These are phyloP conservation scores for Ascochyta viciae-villosae DNA, from an alignment of 2,329 filamentous ascomycete genomes.

Conservation along the genomic window DNA sequence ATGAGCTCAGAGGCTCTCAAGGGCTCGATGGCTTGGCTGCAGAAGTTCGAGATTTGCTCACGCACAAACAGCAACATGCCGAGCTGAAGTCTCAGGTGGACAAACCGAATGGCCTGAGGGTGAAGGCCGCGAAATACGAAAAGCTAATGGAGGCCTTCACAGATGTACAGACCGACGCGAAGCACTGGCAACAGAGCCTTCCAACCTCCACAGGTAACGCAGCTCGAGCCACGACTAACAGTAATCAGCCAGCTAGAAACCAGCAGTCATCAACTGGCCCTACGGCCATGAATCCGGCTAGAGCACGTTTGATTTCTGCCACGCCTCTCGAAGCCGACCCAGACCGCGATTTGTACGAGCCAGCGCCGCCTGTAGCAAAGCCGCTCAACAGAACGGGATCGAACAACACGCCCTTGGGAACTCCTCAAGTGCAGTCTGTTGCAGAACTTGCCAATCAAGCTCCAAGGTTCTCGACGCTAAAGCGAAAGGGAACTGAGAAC, in stretches of 20 bases:
- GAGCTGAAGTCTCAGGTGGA: constrained; percentile 4
- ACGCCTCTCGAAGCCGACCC: constrained; percentile 18
- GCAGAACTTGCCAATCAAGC: too few relatives aligned
- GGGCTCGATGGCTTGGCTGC: constrained; percentile 16
- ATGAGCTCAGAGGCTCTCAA: constrained; percentile 16
- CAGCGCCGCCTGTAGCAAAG: constrained; percentile 5
- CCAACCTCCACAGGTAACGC: neutral
- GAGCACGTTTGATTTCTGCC: constrained; percentile 20
- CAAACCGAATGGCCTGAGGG: neutral
- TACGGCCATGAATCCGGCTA: constrained; percentile 20
- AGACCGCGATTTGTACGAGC: constrained; percentile 25
- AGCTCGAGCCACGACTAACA: neutral
- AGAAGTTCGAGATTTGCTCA: constrained; percentile 12
- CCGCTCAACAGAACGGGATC: constrained; percentile 22
- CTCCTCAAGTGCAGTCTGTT: neutral
- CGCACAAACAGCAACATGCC: constrained; percentile 8
- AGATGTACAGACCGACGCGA: neutral
- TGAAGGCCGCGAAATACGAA: constrained; percentile 23
- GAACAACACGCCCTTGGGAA: constrained; percentile 25
- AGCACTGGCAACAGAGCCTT: neutral
- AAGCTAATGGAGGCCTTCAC: constrained; percentile 17
- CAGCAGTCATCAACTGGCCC: neutral
- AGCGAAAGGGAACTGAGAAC: neutral
- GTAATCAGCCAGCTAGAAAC: neutral
- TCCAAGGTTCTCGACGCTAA: neutral